A percentile compares a stretch with the other conserved stretches of the same genome.
phyloP scores from a whole-genome alignment of 2,329 filamentous ascomycete species.

The Diaporthe amygdali region DNA sequence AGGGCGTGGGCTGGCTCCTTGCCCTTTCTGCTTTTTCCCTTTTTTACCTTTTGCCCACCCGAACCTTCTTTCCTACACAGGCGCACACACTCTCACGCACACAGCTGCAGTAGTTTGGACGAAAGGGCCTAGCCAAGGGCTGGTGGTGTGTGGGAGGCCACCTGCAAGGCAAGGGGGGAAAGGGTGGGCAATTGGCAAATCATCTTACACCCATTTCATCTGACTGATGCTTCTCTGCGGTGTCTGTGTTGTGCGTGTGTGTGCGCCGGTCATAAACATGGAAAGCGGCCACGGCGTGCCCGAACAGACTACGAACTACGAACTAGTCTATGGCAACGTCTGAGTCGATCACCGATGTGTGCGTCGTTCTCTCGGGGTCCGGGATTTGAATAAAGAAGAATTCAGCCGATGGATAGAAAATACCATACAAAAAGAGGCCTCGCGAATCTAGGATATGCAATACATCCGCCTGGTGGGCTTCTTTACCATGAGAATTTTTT shows the following conservation, averaged over 20 bases:
- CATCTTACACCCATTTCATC: conserved; percentile 21
- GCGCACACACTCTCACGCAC: conserved; percentile 17
- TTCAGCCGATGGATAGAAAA: neutral
- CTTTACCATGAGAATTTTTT: neutral
- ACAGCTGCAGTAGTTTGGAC: conserved; percentile 5
- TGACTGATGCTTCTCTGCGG: neutral
- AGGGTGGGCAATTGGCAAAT: conserved; percentile 16
- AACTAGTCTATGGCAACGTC: neutral
- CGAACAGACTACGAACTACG: neutral
- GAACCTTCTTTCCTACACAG: neutral
- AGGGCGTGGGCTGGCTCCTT: neutral
- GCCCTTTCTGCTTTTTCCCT: neutral
- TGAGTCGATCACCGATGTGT: conserved; percentile 2
- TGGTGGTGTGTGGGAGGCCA: neutral
- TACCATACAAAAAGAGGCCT: neutral
- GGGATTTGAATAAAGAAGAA: neutral
- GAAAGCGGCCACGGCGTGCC: neutral
- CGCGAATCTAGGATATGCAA: neutral
- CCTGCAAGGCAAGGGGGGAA: neutral
- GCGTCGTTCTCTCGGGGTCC: neutral
- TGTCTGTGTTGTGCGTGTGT: neutral
- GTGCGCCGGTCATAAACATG: neutral
- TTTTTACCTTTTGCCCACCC: conserved; percentile 5
- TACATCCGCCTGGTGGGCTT: neutral
- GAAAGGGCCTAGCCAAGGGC: neutral